These are phyloP conservation scores for Scytalidium lignicola DNA, from an alignment of 2,329 filamentous ascomycete genomes.

Conservation along the genomic window DNA sequence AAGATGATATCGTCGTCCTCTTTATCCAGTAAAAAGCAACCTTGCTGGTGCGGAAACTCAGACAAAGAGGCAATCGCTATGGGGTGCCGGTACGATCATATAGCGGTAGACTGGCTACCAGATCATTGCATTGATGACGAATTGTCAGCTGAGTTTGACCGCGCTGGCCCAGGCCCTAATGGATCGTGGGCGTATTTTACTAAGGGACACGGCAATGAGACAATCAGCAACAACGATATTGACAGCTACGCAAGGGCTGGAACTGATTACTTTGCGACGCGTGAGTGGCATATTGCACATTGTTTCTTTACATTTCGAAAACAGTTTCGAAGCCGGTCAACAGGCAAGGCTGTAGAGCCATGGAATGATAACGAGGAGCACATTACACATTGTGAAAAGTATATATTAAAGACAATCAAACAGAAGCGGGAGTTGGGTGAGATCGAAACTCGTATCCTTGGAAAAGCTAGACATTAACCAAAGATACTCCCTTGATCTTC, in stretches of 20 bases:
- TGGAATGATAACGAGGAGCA: slow-evolving; percentile 4
- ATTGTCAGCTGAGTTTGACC: slow-evolving; percentile 29
- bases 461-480: too few relatives aligned
- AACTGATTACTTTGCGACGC: slow-evolving; percentile 17
- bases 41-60: slow-evolving; percentile 29
- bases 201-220: slow-evolving; percentile 18
- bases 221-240: slow-evolving; percentile 13
- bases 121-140: slow-evolving; percentile 29
- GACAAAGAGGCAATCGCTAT: slow-evolving; percentile 22
- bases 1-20: neutral
- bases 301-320: slow-evolving; percentile 32
- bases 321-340: slow-evolving; percentile 8
- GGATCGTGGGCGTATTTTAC: slow-evolving; percentile 29
- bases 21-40: neutral
- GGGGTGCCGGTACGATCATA: slow-evolving; percentile 29
- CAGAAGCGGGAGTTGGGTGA: too few relatives aligned
- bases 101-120: slow-evolving; percentile 31
- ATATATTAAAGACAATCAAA: neutral
- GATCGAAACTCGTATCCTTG: too few relatives aligned
- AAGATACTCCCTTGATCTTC: too few relatives aligned
- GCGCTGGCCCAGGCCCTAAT: slow-evolving; percentile 19
- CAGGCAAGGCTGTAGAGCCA: slow-evolving; percentile 1
- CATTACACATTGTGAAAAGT: slow-evolving; percentile 10
- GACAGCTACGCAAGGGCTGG: slow-evolving; percentile 15
- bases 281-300: slow-evolving; percentile 28